These are phyloP conservation scores for Phytophthora lateralis DNA, from an alignment of 352 stramenopile genomes.

Conservation along the genomic window DNA sequence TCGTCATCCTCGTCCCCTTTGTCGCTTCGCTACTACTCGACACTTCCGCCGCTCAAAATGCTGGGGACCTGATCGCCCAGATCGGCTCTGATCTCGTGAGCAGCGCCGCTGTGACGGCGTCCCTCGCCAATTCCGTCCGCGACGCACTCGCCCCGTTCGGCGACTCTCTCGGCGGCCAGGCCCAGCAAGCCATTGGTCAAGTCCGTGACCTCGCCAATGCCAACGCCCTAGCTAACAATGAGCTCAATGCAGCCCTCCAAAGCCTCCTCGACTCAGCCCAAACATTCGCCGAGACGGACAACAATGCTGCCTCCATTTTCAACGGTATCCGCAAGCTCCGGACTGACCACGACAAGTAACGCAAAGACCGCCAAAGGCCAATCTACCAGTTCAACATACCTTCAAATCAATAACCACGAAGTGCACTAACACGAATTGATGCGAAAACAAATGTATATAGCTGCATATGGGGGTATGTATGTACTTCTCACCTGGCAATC, in stretches of 20 bases:
- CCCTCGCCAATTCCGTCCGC: constrained; percentile 12
- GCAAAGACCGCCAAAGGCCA: too few species aligned
- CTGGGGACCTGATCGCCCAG: constrained; percentile 2
- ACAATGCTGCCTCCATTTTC: constrained; percentile 17
- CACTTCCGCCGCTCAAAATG: constrained; percentile 10
- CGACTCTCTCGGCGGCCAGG: not conserved
- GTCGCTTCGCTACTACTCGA: constrained; percentile 10
- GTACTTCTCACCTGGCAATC: constrained; percentile 13
- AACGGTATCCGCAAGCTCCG: constrained; percentile 24
- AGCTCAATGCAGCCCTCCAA: constrained; percentile 25
- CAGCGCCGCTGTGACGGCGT: constrained; percentile 16
- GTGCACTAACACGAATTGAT: not conserved
- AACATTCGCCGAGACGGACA: constrained; percentile 12
- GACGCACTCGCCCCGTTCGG: constrained; percentile 8
- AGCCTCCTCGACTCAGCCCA: constrained; percentile 9
- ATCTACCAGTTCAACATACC: not conserved
- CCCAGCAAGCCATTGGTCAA: not conserved
- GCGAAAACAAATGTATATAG: constrained; percentile 38
- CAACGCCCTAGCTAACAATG: constrained; percentile 15
- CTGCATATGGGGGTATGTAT: constrained; percentile 21
- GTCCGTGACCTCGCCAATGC: not conserved
- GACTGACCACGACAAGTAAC: constrained; percentile 7
- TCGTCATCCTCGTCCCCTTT: constrained; percentile 10
- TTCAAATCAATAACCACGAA: not conserved
- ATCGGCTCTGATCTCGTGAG: constrained; percentile 8